Evolutionary conservation across 2,329 filamentous ascomycete genomes (phyloP).

Genomic region (Diaporthe eres): DNA sequence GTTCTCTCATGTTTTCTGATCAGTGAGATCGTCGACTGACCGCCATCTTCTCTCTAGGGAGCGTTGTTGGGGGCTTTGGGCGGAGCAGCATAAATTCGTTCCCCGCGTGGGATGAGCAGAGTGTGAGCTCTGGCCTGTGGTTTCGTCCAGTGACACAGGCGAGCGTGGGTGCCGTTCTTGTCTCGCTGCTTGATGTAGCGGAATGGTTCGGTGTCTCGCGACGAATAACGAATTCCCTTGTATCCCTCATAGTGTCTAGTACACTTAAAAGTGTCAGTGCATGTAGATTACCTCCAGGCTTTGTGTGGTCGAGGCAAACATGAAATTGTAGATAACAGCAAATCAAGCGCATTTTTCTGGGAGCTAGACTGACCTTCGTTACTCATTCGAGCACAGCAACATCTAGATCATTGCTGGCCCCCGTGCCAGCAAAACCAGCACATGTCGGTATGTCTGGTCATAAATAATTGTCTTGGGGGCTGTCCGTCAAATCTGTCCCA

Average conservation of each 20-base stretch:
- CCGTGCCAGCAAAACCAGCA: too few species aligned
- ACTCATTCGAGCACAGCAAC: too few species aligned
- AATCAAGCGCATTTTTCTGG: conserved; percentile 8
- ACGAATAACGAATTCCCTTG: conserved; percentile 30
- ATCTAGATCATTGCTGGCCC: too few species aligned
- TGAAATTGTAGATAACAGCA: conserved; percentile 17
- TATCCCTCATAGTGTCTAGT: conserved; percentile 16
- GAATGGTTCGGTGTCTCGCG: background rate
- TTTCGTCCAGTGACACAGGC: background rate
- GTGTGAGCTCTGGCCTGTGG: background rate
- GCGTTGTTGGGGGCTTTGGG: background rate
- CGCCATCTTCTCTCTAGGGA: background rate
- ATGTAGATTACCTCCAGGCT: conserved; percentile 6
- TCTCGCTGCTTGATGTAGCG: conserved; percentile 22
- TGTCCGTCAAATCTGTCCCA: too few species aligned
- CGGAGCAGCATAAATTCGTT: background rate
- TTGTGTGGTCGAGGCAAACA: background rate
- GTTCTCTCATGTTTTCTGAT: background rate
- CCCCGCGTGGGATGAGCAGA: background rate
- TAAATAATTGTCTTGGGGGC: fast-evolving
- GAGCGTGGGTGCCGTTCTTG: background rate
- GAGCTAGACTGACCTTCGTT: background rate
- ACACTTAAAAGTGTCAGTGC: background rate
- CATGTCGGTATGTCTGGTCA: too few species aligned
- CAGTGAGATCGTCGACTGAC: too few species aligned